Percentiles rank a stretch among this genome's conserved stretches.
Conservation (phyloP, 768 basidiomycete species). For the Agaricus sinodeliciosus region DNA sequence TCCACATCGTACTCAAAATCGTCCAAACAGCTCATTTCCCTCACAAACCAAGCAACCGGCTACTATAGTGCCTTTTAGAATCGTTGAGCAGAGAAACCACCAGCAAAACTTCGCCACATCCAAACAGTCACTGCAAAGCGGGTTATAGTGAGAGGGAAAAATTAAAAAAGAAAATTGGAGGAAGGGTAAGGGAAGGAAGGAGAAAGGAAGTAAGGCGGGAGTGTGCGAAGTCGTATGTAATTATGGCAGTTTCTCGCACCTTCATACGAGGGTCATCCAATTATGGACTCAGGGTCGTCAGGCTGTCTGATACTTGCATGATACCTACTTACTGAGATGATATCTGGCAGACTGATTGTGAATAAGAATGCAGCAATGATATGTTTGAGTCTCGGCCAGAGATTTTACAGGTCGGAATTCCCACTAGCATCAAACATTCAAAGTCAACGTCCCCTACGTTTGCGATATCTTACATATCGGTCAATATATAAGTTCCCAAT, state of each 20-base stretch:
- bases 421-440: too few species aligned
- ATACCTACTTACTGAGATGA: too few species aligned
- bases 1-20: neutral
- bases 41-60: slow-evolving; percentile 2
- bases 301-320: neutral
- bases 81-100: slow-evolving; percentile 2
- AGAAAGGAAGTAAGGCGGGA: slow-evolving; percentile 4
- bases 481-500: too few species aligned
- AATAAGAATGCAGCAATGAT: neutral
- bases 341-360: neutral
- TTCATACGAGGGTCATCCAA: slow-evolving; percentile 1
- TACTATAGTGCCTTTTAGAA: neutral
- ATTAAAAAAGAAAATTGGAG: neutral
- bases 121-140: slow-evolving; percentile 1
- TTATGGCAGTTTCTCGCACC: slow-evolving; percentile 9
- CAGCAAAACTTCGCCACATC: slow-evolving; percentile 6
- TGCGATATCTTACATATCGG: too few species aligned
- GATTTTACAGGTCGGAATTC: too few species aligned
- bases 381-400: neutral
- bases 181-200: neutral
- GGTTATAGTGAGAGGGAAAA: neutral
- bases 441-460: too few species aligned
- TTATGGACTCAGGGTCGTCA: slow-evolving; percentile 3
- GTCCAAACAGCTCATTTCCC: slow-evolving; percentile 2
- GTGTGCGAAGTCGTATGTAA: slow-evolving; percentile 11